Conservation (phyloP, 140 eudicot genomes). For the Anethum foeniculum region DNA sequence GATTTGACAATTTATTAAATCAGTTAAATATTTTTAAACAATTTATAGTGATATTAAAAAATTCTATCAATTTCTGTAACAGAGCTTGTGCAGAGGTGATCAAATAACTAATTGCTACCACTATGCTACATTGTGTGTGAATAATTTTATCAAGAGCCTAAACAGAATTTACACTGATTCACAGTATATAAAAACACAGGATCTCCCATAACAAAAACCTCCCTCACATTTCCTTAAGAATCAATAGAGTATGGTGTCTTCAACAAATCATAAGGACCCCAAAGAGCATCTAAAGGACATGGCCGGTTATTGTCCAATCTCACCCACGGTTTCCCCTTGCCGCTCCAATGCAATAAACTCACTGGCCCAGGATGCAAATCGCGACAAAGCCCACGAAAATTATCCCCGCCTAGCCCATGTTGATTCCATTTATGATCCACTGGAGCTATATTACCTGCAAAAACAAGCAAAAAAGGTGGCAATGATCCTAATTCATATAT, state of each 20-base stretch:
- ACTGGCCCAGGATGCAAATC: constrained; percentile 9
- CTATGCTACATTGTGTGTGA: too few relatives aligned
- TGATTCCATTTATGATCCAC: constrained; percentile 10
- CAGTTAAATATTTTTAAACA: too few relatives aligned
- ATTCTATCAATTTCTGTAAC: too few relatives aligned
- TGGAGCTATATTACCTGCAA: background rate
- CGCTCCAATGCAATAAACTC: constrained; percentile 11
- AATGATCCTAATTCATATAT: constrained; percentile 8
- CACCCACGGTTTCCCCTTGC: constrained; percentile 11
- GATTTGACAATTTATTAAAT: too few relatives aligned
- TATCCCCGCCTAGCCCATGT: constrained; percentile 8
- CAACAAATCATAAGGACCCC: constrained; percentile 10
- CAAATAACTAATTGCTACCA: background rate
- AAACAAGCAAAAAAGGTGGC: constrained; percentile 9
- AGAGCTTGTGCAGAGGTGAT: too few relatives aligned
- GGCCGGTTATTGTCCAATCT: background rate
- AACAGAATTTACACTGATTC: background rate
- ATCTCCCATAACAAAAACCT: background rate
- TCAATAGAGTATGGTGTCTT: constrained; percentile 1
- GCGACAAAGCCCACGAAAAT: background rate
- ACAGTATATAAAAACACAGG: background rate
- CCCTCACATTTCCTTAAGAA: background rate
- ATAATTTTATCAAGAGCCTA: background rate
- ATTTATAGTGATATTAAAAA: too few relatives aligned
- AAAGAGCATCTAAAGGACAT: constrained; percentile 9